phyloP scores from a whole-genome alignment of 2,329 filamentous ascomycete species.

The Leptoxyphium fumago region DNA sequence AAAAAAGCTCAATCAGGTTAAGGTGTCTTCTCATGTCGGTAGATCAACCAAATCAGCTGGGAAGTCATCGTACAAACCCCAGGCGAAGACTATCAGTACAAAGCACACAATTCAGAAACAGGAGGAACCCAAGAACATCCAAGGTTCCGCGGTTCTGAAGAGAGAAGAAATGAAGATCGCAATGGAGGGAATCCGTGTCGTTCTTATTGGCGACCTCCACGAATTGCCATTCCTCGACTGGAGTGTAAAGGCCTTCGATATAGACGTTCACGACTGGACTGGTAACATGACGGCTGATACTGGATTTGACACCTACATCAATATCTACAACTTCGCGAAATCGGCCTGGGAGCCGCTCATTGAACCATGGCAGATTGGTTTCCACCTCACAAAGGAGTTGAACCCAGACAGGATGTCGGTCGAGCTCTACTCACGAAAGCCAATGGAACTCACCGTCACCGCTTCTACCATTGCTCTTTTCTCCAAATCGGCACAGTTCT shows the following conservation, averaged over 20 bases:
- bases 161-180: slow-evolving; percentile 73
- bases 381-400: slow-evolving; percentile 69
- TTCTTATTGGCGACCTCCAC: slow-evolving; percentile 89
- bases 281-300: slow-evolving; percentile 74
- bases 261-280: slow-evolving; percentile 83
- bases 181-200: slow-evolving; percentile 76
- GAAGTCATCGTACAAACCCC: slow-evolving; percentile 30
- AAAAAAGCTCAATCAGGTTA: slow-evolving; percentile 40
- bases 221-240: slow-evolving; percentile 90
- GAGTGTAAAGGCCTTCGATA: slow-evolving; percentile 77
- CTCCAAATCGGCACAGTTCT: slow-evolving; percentile 83
- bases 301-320: slow-evolving; percentile 84
- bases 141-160: slow-evolving; percentile 42
- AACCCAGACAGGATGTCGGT: slow-evolving; percentile 64
- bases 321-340: slow-evolving; percentile 98
- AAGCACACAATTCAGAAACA: slow-evolving; percentile 39
- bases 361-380: slow-evolving; percentile 90
- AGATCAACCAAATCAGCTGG: slow-evolving; percentile 28
- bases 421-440: slow-evolving; percentile 77
- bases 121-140: slow-evolving; percentile 28
- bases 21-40: slow-evolving; percentile 24
- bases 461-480: slow-evolving; percentile 85
- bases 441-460: slow-evolving; percentile 81
- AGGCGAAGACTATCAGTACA: slow-evolving; percentile 32
- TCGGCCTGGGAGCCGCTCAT: slow-evolving; percentile 95